phyloP scores from a whole-genome alignment of 106 monocot genomes.

The Allium sativum region DNA sequence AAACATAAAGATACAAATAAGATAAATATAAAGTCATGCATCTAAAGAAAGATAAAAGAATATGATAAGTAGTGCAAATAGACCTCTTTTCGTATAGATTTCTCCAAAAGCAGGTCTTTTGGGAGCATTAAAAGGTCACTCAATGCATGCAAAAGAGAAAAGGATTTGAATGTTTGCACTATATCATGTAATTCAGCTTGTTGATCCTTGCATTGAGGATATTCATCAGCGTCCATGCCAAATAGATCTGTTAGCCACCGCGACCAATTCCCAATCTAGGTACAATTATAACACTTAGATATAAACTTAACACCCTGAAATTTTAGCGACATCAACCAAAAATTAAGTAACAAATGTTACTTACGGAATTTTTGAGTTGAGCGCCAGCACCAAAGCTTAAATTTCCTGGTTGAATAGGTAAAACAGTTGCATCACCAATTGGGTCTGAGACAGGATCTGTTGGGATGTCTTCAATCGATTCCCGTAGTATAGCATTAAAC shows the following conservation, averaged over 20 bases:
- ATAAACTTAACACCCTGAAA: background rate
- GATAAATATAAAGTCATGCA: background rate
- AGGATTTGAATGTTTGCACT: constrained; percentile 38
- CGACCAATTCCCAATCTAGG: constrained; percentile 93
- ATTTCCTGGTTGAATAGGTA: constrained; percentile 66
- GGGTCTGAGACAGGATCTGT: constrained; percentile 90
- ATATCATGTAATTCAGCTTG: constrained; percentile 16
- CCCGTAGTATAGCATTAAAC: constrained; percentile 87
- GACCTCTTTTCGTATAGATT: constrained; percentile 73
- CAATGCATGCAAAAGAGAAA: constrained; percentile 69
- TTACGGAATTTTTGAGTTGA: constrained; percentile 91
- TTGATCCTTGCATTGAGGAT: constrained; percentile 21
- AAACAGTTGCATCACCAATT: constrained; percentile 67
- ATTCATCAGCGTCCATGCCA: constrained; percentile 61
- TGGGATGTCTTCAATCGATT: constrained; percentile 78
- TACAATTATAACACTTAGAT: background rate
- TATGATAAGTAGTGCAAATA: background rate
- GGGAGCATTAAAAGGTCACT: constrained; percentile 97
- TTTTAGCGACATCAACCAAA: background rate
- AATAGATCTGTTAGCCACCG: constrained; percentile 72
- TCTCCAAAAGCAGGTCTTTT: constrained; percentile 78
- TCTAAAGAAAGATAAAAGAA: background rate
- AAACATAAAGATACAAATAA: background rate
- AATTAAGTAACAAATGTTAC: constrained; percentile 8
- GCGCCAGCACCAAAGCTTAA: constrained; percentile 80